Base-by-base conservation (phyloP, 768 basidiomycete species). In the Mycena galopus region DNA sequence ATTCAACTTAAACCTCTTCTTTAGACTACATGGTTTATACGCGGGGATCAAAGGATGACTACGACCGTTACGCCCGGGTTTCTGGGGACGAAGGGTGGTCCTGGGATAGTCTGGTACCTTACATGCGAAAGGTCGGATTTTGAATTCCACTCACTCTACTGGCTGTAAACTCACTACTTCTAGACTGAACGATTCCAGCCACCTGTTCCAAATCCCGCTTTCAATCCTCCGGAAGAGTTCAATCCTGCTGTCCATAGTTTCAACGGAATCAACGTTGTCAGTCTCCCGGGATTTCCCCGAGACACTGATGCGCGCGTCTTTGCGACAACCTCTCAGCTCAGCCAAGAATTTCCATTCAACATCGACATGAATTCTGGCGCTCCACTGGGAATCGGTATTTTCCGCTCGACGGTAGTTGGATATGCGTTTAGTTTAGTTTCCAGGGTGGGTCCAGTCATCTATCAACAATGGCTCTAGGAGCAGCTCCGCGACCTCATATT, bases 291-390 rank as follows among this genome's bases (percentile, higher is more conserved):
- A 29, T 79, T 55, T 62, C 35, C 51, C 14, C 73, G 67, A 6
- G 47, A 58, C 33, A 62, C 76, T 35, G 77, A 79, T 62, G 33
- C 61, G 8, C 74, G 73, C 1, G 76, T 80, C 21, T 39, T 82
- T 12, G 55, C 73, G 39, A 77, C 82, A 1, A 76, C 80, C 5
- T 25, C 68, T 16, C 71, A 80, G 2, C 55, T 70, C 55, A 56
- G 74, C 3, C 35, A 62, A 9, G 72, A 78, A n/a, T 85, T 82
- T 58, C 81, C 81, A 3, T 84, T 78, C 72, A 82, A 81, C 53
- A 16, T 74, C 14, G 84, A 85, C 69, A 76, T 78, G 67, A 83
- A 84, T 71, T 76, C 77, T 16, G 84, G 84, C 1, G 62, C 69
- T 29, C 74, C 58, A 4, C 35, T 77, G n/a, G 76, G 76, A 11